phyloP scores from a whole-genome alignment of 768 basidiomycete genomes.

The Strobilomyces echinocephalus region DNA sequence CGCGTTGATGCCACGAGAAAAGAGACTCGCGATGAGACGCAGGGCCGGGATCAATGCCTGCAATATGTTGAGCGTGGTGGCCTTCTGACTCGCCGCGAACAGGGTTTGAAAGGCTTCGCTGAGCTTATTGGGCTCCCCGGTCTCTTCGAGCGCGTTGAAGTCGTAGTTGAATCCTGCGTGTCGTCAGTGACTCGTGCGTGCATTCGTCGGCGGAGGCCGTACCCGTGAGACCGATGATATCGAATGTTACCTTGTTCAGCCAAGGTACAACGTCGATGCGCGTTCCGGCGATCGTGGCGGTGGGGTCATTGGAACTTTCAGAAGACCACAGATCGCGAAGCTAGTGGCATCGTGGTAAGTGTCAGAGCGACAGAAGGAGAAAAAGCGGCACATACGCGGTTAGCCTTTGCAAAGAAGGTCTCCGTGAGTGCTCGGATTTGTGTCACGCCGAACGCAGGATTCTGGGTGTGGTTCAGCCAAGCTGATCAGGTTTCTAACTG shows the following conservation, averaged over 20 bases:
- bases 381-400: not conserved
- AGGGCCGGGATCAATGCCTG: slow-evolving; percentile 35
- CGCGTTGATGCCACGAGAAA: not conserved
- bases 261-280: slow-evolving; percentile 32
- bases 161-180: slow-evolving; percentile 36
- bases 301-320: slow-evolving; percentile 29
- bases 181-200: not conserved
- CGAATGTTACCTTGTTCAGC: slow-evolving; percentile 35
- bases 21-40: slow-evolving; percentile 34
- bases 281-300: slow-evolving; percentile 7
- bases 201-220: not conserved
- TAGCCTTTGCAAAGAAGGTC: slow-evolving; percentile 53
- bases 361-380: not conserved
- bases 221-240: slow-evolving; percentile 42
- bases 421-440: slow-evolving; percentile 55
- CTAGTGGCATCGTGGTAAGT: slow-evolving; percentile 6
- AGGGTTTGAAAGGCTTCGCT: slow-evolving; percentile 32
- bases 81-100: slow-evolving; percentile 10
- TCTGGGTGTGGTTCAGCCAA: slow-evolving; percentile 30
- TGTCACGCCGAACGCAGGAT: slow-evolving; percentile 60
- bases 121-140: slow-evolving; percentile 27
- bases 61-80: slow-evolving; percentile 28
- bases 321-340: slow-evolving; percentile 46
- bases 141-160: slow-evolving; percentile 30
- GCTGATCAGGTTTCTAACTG: not conserved